These are phyloP conservation scores for Trametes cingulata DNA, from an alignment of 768 basidiomycete species.

Conservation along the genomic window DNA sequence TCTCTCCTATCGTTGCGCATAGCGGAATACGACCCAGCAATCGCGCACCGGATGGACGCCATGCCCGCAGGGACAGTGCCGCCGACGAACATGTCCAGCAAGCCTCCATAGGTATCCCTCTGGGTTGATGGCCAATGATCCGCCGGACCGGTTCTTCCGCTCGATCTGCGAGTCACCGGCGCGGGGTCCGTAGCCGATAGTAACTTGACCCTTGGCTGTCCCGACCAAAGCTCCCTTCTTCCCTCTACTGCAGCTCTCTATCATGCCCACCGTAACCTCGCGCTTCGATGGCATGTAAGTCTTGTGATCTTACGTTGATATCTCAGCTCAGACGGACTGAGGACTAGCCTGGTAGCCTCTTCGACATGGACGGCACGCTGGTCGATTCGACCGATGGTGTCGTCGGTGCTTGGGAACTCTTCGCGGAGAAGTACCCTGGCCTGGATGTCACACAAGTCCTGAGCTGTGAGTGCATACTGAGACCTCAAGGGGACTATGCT, in stretches of 20 bases:
- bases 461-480: constrained; percentile 48
- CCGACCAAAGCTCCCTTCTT: not conserved
- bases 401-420: constrained; percentile 79
- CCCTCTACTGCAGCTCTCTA: not conserved
- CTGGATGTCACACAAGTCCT: constrained; percentile 63
- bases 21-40: too few species aligned
- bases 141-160: not conserved
- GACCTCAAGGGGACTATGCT: too few species aligned
- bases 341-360: constrained; percentile 46
- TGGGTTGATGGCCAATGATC: not conserved
- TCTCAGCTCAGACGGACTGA: not conserved
- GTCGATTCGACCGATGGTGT: constrained; percentile 85
- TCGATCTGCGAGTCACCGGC: constrained; percentile 1
- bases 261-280: constrained; percentile 37
- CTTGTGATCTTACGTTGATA: not conserved
- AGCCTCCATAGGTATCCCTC: too few species aligned
- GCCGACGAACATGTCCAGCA: too few species aligned
- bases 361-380: constrained; percentile 85
- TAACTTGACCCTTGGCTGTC: not conserved
- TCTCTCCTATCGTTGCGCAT: too few species aligned
- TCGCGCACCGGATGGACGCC: too few species aligned
- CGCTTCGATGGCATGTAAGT: constrained; percentile 45
- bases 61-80: too few species aligned
- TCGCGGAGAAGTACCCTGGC: constrained; percentile 65
- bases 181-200: not conserved